Percentiles rank a stretch among this genome's conserved stretches.
These are phyloP conservation scores for Diaporthe citriasiana DNA, from an alignment of 2,329 filamentous ascomycete species.

Conservation along the genomic window DNA sequence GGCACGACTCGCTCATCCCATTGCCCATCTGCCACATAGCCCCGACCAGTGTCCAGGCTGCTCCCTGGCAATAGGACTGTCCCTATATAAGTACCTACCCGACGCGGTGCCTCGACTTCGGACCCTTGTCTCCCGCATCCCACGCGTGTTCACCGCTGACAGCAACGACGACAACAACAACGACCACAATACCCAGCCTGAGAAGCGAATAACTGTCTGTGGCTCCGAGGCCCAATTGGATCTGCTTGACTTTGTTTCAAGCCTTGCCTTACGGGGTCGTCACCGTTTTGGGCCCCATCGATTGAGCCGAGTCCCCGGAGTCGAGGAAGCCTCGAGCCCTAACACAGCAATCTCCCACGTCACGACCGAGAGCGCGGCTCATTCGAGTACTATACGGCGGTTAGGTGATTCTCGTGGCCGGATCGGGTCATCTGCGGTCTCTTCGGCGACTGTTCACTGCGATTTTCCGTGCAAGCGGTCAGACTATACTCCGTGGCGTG, in stretches of 20 bases:
- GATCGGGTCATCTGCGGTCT: not conserved
- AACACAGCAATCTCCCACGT: not conserved
- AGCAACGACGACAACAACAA: conserved; percentile 22
- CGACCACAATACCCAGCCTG: not conserved
- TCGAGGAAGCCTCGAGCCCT: not conserved
- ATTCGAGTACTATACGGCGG: not conserved
- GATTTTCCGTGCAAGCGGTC: not conserved
- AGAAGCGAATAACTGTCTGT: not conserved
- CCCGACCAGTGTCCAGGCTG: not conserved
- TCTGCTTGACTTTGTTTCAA: not conserved
- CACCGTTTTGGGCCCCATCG: not conserved
- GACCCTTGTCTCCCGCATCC: conserved; percentile 36
- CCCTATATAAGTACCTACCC: conserved; percentile 1
- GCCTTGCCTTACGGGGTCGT: not conserved
- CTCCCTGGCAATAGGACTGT: not conserved
- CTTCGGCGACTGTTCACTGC: not conserved
- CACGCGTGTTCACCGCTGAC: conserved; percentile 39
- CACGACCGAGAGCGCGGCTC: not conserved
- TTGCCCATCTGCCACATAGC: not conserved
- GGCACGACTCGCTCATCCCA: not conserved
- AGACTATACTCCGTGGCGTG: conserved; percentile 32
- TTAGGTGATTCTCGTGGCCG: too few relatives aligned
- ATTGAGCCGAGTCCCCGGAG: not conserved
- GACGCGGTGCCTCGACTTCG: conserved; percentile 33
- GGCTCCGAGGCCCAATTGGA: conserved; percentile 1